Evolutionary conservation across 495 filamentous ascomycete genomes (phyloP).

Genomic region (Achaetomiella virescens): DNA sequence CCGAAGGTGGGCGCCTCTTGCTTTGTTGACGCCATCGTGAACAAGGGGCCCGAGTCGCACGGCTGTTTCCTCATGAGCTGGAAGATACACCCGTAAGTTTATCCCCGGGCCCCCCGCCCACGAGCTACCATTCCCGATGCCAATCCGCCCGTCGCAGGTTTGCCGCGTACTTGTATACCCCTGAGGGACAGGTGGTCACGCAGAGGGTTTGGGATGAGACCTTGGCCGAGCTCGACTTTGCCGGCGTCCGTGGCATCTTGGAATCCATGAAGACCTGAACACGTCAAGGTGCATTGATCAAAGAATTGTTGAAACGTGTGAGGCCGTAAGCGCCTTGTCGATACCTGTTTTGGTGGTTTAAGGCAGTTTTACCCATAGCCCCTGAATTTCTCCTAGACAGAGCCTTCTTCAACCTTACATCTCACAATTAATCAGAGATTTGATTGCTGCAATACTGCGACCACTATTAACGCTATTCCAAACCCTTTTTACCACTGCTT

Average conservation of each 20-base stretch:
- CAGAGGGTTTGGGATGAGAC: constrained; percentile 42
- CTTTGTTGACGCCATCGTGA: constrained; percentile 36
- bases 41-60: constrained; percentile 41
- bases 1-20: constrained; percentile 31
- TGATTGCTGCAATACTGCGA: no score
- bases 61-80: constrained; percentile 39
- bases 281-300: no score
- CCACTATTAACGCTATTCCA: no score
- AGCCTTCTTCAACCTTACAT: no score
- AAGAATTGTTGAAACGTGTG: no score
- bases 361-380: no score
- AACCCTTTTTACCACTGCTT: no score
- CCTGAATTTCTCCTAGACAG: no score
- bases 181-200: constrained; percentile 32
- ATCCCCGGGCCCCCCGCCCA: background rate
- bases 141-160: constrained; percentile 17
- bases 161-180: constrained; percentile 26
- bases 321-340: no score
- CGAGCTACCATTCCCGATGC: background rate
- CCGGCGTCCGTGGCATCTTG: constrained; percentile 31
- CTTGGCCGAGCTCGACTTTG: constrained; percentile 37
- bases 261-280: constrained; percentile 7
- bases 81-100: constrained; percentile 39
- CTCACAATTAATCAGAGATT: no score
- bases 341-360: no score